A percentile compares a stretch with the other conserved stretches of the same genome.
phyloP scores from a whole-genome alignment of 176 grass and related monocot genomes.

The Cenchrus americanus region DNA sequence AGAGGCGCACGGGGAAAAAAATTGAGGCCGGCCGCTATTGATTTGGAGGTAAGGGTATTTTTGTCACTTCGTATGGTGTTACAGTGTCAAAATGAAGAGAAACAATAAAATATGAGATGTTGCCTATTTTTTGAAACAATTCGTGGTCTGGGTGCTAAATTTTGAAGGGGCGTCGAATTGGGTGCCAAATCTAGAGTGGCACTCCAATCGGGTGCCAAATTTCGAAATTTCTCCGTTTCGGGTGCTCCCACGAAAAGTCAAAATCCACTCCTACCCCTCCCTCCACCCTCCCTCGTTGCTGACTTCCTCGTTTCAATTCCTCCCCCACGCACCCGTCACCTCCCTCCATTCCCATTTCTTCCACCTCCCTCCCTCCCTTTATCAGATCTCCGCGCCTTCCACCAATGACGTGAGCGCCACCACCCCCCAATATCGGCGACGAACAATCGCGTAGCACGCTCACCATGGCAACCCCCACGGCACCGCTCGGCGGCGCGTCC shows the following conservation, averaged over 20 bases:
- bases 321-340: conserved; percentile 40
- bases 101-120: no score
- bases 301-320: conserved; percentile 10
- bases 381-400: conserved; percentile 49
- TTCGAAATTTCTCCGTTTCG: no score
- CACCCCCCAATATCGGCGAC: not conserved
- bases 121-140: no score
- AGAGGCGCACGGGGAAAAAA: no score
- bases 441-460: conserved; percentile 36
- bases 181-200: no score
- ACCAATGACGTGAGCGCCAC: conserved; percentile 35
- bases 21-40: no score
- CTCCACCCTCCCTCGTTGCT: conserved; percentile 23
- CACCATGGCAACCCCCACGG: conserved; percentile 46
- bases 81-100: no score
- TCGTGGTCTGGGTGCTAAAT: no score
- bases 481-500: conserved; percentile 61
- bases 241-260: not conserved
- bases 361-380: conserved; percentile 17
- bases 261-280: conserved; percentile 45
- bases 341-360: conserved; percentile 45
- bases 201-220: no score
- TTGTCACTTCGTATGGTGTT: no score
- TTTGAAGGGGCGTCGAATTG: no score
- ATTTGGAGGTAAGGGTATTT: no score